A percentile compares a stretch with the other conserved stretches of the same genome.
These are phyloP conservation scores for Pseudomicrostroma phylloplanum DNA, from an alignment of 1,284 basidiomycete genomes.

Conservation along the genomic window DNA sequence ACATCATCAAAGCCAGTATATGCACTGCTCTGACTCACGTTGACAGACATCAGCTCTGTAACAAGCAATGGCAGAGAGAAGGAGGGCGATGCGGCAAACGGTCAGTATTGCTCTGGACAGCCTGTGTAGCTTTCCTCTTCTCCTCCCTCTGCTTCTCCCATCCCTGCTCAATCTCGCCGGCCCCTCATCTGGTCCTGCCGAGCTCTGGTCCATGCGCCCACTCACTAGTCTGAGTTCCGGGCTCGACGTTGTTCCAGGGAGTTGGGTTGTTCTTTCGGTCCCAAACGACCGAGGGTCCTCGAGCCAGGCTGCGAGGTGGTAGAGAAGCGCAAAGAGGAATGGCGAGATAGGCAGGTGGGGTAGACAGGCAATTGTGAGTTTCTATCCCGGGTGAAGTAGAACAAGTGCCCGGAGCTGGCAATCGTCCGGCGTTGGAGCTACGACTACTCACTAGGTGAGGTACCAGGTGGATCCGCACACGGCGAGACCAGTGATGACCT, in stretches of 20 bases:
- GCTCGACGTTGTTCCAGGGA: conserved; percentile 47
- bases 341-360: neutral
- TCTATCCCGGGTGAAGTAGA: no score
- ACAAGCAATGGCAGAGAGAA: neutral
- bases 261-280: conserved; percentile 48
- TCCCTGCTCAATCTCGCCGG: neutral
- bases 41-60: conserved; percentile 31
- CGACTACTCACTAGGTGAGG: neutral
- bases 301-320: conserved; percentile 28
- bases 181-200: conserved; percentile 19
- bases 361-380: neutral
- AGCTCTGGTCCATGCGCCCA: conserved; percentile 21
- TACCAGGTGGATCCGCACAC: conserved; percentile 1
- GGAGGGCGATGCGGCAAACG: neutral
- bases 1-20: neutral
- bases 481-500: conserved; percentile 2
- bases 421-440: neutral
- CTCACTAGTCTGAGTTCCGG: conserved; percentile 34
- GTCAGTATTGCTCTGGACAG: neutral
- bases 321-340: no score
- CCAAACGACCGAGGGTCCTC: conserved; percentile 44
- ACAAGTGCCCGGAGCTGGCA: no score
- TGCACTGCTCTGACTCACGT: conserved; percentile 10
- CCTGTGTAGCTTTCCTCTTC: neutral
- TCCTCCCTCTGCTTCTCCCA: neutral